Evolutionary conservation across 2,329 filamentous ascomycete species (phyloP).

Genomic region (Botrytis hyacinthi): DNA sequence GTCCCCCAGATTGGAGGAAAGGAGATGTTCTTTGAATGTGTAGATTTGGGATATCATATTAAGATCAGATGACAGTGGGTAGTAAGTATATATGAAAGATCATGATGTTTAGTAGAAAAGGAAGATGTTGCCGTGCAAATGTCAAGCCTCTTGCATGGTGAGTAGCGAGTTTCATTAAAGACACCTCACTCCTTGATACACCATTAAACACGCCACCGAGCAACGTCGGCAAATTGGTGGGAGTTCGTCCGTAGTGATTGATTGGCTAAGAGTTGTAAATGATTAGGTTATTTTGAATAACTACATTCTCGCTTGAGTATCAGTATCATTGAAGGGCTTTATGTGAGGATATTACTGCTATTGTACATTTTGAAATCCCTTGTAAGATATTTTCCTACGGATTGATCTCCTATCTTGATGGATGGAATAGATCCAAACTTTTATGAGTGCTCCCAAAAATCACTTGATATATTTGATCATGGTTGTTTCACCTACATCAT

Average conservation of each 20-base stretch:
- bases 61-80: background rate
- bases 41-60: background rate
- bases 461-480: background rate
- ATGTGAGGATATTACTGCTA: constrained; percentile 1
- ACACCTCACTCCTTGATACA: background rate
- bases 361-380: constrained; percentile 15
- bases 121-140: background rate
- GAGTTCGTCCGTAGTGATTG: background rate
- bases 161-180: background rate
- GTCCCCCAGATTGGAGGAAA: background rate
- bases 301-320: constrained; percentile 6
- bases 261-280: background rate
- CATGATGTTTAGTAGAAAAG: background rate
- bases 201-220: background rate
- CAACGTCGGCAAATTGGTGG: background rate
- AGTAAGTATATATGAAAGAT: background rate
- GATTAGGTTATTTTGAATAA: background rate
- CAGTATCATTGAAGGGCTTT: background rate
- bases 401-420: constrained; percentile 6
- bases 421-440: constrained; percentile 18
- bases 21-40: background rate
- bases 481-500: constrained; percentile 28
- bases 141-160: background rate
- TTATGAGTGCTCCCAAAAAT: background rate
- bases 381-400: background rate